Conservation (phyloP, 495 filamentous ascomycete genomes). For the Neurospora sp. region DNA sequence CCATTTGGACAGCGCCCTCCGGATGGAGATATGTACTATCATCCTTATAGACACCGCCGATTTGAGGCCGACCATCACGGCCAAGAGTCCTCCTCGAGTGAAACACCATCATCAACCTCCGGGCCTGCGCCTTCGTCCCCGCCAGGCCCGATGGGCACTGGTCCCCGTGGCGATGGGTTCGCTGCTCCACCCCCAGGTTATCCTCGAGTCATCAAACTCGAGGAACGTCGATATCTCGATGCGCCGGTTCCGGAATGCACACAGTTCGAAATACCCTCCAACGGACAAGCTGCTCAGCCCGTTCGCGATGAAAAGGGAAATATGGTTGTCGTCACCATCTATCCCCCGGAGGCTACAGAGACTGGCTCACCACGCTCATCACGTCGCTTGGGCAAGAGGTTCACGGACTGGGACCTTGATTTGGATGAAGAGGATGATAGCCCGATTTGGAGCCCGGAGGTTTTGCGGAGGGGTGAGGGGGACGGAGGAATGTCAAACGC, state of each 20-base stretch:
- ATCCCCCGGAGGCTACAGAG: constrained; percentile 43
- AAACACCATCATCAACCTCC: constrained; percentile 1
- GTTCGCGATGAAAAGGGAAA: constrained; percentile 30
- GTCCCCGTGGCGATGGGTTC: constrained; percentile 8
- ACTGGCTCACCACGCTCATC: not conserved
- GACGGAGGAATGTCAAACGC: not conserved
- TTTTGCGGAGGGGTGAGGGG: not conserved
- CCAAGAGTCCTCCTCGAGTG: not conserved
- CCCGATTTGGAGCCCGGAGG: not conserved
- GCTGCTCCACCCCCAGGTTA: constrained; percentile 32
- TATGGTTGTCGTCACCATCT: constrained; percentile 33
- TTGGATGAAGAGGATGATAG: not conserved
- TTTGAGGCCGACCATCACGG: constrained; percentile 2
- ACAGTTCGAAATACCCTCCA: constrained; percentile 53
- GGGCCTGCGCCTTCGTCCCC: constrained; percentile 5
- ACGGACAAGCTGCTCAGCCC: constrained; percentile 24
- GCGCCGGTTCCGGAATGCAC: constrained; percentile 42
- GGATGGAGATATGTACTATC: not conserved
- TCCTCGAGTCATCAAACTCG: constrained; percentile 67
- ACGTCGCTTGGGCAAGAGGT: not conserved
- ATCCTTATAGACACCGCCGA: not conserved
- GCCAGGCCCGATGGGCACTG: constrained; percentile 8
- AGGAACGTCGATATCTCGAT: constrained; percentile 56
- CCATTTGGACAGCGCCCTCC: not conserved
- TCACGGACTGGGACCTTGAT: not conserved